phyloP scores from a whole-genome alignment of 345 rosid genomes.

The Rubroshorea leprosula region DNA sequence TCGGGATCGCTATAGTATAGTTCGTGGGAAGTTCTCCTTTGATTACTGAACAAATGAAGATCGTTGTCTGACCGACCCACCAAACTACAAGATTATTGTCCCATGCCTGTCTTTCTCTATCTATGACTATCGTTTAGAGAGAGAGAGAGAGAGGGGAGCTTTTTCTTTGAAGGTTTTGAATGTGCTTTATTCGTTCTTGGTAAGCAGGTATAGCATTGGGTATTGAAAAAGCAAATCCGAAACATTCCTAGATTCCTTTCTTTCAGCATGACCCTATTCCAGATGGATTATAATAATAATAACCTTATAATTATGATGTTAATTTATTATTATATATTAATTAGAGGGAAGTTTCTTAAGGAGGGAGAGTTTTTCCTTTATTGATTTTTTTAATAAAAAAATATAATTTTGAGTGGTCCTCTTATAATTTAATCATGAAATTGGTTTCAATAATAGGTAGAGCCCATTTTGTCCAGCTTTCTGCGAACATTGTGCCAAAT shows the following conservation, averaged over 20 bases:
- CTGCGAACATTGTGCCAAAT: no score
- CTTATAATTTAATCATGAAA: no score
- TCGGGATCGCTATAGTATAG: constrained; percentile 14
- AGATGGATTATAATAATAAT: not conserved
- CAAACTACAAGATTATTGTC: constrained; percentile 13
- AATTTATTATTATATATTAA: no score
- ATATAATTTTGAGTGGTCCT: no score
- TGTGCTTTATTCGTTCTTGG: constrained; percentile 60
- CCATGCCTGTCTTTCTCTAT: not conserved
- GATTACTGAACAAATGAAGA: constrained; percentile 14
- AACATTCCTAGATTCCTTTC: constrained; percentile 54
- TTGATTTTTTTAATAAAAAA: no score
- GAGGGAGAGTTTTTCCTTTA: no score
- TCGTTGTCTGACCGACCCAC: constrained; percentile 21
- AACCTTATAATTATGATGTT: no score
- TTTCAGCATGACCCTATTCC: constrained; percentile 41
- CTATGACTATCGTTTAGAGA: not conserved
- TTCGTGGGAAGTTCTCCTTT: no score
- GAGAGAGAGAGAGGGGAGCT: constrained; percentile 11
- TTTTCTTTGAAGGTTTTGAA: constrained; percentile 41
- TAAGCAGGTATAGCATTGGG: constrained; percentile 58
- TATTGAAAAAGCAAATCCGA: constrained; percentile 53
- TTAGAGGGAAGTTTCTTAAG: no score
- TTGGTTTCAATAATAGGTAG: no score
- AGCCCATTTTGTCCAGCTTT: no score